Percentiles rank a stretch among this genome's conserved stretches.
phyloP scores from a whole-genome alignment of 805 yeast genomes.

The Saccharomycopsis sp. region DNA sequence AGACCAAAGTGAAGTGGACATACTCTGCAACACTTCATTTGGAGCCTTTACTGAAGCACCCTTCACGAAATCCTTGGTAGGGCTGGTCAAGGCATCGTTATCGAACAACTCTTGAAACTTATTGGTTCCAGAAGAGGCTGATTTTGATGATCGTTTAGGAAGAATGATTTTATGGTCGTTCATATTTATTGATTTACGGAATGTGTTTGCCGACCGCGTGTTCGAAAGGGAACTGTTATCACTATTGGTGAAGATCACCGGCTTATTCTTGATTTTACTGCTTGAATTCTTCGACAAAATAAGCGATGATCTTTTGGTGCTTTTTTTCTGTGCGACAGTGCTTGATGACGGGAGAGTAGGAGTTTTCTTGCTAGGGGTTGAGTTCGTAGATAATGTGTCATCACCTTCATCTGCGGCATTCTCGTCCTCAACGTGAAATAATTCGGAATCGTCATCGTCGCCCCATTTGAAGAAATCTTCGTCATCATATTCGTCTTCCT shows the following conservation, averaged over 20 bases:
- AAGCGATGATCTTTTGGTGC: background rate
- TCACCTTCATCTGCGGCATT: background rate
- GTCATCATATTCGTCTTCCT: background rate
- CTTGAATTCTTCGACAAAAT: background rate
- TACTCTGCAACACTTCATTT: constrained; percentile 17
- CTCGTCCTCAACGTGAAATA: background rate
- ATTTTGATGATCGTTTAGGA: constrained; percentile 56
- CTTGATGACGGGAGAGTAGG: background rate
- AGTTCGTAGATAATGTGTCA: background rate
- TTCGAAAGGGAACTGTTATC: background rate
- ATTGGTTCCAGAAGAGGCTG: constrained; percentile 18
- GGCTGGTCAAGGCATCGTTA: background rate
- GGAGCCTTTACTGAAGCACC: constrained; percentile 5
- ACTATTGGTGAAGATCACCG: background rate
- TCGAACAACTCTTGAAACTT: background rate
- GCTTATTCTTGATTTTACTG: background rate
- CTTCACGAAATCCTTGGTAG: background rate
- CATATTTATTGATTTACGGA: background rate
- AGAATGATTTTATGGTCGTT: constrained; percentile 31
- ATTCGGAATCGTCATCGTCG: background rate
- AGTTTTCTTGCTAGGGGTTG: background rate
- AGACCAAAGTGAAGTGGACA: constrained; percentile 20
- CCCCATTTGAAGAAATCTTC: background rate
- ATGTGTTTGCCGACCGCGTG: background rate
- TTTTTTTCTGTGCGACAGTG: background rate